These are phyloP conservation scores for Penicillium odoratum DNA, from an alignment of 495 filamentous ascomycete genomes.

Conservation along the genomic window DNA sequence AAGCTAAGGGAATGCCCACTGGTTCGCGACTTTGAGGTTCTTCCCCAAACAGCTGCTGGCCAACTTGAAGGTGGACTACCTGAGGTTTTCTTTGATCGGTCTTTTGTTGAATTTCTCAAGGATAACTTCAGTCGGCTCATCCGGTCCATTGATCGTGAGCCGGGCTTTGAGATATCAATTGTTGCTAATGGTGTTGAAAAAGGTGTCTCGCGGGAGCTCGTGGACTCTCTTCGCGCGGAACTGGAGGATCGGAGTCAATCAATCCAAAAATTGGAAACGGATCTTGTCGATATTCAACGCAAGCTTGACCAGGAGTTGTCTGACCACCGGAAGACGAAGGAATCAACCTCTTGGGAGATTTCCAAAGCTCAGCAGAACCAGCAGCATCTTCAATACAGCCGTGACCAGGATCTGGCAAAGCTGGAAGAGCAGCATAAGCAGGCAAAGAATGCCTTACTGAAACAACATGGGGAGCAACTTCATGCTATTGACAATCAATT, in stretches of 20 bases:
- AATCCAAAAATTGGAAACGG: constrained; percentile 66
- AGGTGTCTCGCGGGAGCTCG: constrained; percentile 76
- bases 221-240: constrained; percentile 79
- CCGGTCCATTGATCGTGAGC: constrained; percentile 88
- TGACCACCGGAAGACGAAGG: constrained; percentile 71
- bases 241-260: constrained; percentile 69
- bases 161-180: constrained; percentile 78
- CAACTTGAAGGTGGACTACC: constrained; percentile 63
- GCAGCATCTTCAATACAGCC: constrained; percentile 67
- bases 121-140: constrained; percentile 88
- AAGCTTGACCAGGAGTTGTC: constrained; percentile 76
- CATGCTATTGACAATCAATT: constrained; percentile 49
- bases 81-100: constrained; percentile 80
- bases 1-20: constrained; percentile 77
- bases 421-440: constrained; percentile 48
- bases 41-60: constrained; percentile 64
- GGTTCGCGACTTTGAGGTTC: constrained; percentile 88
- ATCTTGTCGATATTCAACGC: constrained; percentile 63
- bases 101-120: constrained; percentile 92
- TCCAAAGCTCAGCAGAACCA: constrained; percentile 65
- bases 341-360: constrained; percentile 63
- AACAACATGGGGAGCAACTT: constrained; percentile 49
- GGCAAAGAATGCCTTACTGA: constrained; percentile 44
- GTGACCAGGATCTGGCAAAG: constrained; percentile 58
- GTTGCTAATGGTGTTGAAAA: constrained; percentile 77